Conservation (phyloP, 2,329 filamentous ascomycete genomes). For the Fusarium fracticaudum region DNA sequence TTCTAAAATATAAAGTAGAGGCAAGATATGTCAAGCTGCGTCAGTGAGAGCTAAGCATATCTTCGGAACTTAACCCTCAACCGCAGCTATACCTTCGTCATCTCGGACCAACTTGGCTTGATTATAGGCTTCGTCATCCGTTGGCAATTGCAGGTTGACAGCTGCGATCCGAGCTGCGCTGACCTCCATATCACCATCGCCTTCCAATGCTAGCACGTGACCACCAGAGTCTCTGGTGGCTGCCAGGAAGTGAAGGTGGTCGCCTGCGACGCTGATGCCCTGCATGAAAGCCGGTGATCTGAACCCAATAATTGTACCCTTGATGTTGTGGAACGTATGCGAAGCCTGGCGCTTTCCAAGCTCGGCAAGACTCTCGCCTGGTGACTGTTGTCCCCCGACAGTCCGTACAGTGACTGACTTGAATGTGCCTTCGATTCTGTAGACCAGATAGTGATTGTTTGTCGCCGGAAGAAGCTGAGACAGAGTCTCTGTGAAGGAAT, state of each 20-base stretch:
- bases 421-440: slow-evolving; percentile 8
- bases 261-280: slow-evolving; percentile 29
- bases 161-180: background rate
- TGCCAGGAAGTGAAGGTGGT: slow-evolving; percentile 23
- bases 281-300: slow-evolving; percentile 25
- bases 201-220: slow-evolving; percentile 17
- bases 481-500: background rate
- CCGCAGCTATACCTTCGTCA: slow-evolving; percentile 16
- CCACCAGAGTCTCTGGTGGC: slow-evolving; percentile 2
- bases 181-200: slow-evolving; percentile 4
- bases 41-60: no score
- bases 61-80: slow-evolving; percentile 2
- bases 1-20: background rate
- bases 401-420: slow-evolving; percentile 20
- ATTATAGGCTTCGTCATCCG: background rate
- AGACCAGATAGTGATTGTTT: slow-evolving; percentile 16
- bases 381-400: slow-evolving; percentile 6
- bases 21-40: background rate
- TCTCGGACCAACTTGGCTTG: slow-evolving; percentile 8
- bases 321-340: background rate
- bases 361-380: slow-evolving; percentile 22
- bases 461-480: slow-evolving; percentile 5
- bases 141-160: slow-evolving; percentile 14
- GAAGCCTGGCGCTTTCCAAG: slow-evolving; percentile 26
- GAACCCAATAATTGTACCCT: slow-evolving; percentile 18